Evolutionary conservation across 495 filamentous ascomycete species (phyloP), one percentile per base, ranked within the genome.

Genomic region (Tuber calosporum): DNA sequence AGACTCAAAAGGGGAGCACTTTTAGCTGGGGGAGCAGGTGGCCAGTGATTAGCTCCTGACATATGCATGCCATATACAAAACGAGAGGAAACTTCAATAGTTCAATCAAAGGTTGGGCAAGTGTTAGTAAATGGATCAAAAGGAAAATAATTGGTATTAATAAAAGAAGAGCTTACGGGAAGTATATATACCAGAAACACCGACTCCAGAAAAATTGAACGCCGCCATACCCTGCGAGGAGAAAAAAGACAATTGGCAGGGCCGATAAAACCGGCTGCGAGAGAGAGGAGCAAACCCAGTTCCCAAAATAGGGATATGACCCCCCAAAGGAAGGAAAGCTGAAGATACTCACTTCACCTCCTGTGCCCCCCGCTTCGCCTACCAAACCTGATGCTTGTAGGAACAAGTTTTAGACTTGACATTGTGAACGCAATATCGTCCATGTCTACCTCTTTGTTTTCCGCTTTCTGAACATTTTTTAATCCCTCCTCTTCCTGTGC

Each of bases 391-490:
- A 97, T 86, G 78, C 90, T 93, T 20, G 86, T 83, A 26, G 94
- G 94, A 11, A 97, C 88, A 80, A 97, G 93, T 68, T 89, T 90
- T 48, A 97, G 83, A 0, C 91, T 86, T 8, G 92, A 91, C 92
- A 97, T 94, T 6, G 91, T 92, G 39, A 86, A 86, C n/a, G 89
- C 85, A 17, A 97, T 83, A 71, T 89, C 87, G 34, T 90, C 88
- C 82, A 97, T 89, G 36, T 89, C 89, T 37, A 84, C 84, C 74
- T 91, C 89, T 15, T 82, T 82, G 53, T 79, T 77, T 69, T 79
- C 72, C 34, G 75, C 71, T 19, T 75, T 37, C 8, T 73, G 26
- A 17, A 42, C n/a, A 38, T 39, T 70, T 30, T 70, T 67, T 41
- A 66, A 41, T 37, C 19, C 68, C 58, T 66, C 41, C 41, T 13